Percentiles rank a stretch among this genome's conserved stretches.
Evolutionary conservation across 176 grass and related monocot species (phyloP).

Genomic region (Eleusine indica): DNA sequence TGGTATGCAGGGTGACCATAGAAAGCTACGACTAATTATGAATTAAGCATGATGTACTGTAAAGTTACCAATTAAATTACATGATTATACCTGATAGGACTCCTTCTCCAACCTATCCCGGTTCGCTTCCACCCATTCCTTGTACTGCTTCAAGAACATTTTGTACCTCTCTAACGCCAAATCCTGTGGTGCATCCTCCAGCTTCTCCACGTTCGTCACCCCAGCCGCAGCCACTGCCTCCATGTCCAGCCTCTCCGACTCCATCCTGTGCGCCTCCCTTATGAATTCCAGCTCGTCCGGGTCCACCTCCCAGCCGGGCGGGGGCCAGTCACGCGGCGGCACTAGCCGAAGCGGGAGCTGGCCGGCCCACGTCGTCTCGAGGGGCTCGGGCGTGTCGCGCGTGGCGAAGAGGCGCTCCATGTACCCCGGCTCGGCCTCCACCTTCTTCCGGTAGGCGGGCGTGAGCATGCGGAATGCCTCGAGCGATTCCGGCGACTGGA

Average conservation of each 20-base stretch:
- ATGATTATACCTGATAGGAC: slow-evolving; percentile 73
- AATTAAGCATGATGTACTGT: not conserved
- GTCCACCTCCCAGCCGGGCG: slow-evolving; percentile 85
- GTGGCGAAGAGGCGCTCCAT: slow-evolving; percentile 64
- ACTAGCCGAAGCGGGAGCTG: slow-evolving; percentile 65
- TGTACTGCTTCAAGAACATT: slow-evolving; percentile 93
- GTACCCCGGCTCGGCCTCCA: slow-evolving; percentile 83
- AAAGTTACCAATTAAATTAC: not conserved
- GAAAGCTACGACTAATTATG: not conserved
- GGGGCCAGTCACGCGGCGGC: slow-evolving; percentile 92
- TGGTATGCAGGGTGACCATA: not conserved
- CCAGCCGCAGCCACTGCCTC: slow-evolving; percentile 46
- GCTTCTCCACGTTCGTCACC: slow-evolving; percentile 52
- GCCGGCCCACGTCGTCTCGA: slow-evolving; percentile 79
- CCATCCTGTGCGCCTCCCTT: slow-evolving; percentile 69
- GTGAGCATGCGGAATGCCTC: slow-evolving; percentile 94
- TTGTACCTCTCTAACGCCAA: slow-evolving; percentile 74
- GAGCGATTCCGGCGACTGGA: slow-evolving; percentile 72
- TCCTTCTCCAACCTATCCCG: slow-evolving; percentile 73
- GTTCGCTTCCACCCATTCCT: slow-evolving; percentile 90
- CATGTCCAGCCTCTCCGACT: slow-evolving; percentile 76
- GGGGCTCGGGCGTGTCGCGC: slow-evolving; percentile 77
- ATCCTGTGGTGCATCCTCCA: slow-evolving; percentile 53
- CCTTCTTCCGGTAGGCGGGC: slow-evolving; percentile 80
- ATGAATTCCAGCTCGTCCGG: slow-evolving; percentile 84